Evolutionary conservation across 169 alveolate species (phyloP).

Genomic region (Plasmodium gonderi): DNA sequence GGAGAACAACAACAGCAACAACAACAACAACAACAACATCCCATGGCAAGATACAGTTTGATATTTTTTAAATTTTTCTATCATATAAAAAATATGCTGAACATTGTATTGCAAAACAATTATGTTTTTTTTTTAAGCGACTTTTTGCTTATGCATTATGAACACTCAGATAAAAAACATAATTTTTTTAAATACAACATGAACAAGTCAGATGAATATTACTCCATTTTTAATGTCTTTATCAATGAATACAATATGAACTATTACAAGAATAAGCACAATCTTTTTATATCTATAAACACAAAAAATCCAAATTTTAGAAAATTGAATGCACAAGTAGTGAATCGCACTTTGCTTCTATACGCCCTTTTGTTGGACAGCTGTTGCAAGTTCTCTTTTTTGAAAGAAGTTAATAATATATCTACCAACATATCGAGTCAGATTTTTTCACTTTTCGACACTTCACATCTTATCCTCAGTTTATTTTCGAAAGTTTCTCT

Average conservation of each 20-base stretch:
- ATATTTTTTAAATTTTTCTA: background rate
- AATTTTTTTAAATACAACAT: slow-evolving; percentile 10
- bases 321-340: slow-evolving; percentile 19
- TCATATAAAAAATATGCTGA: slow-evolving; percentile 20
- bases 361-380: slow-evolving; percentile 6
- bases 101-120: slow-evolving; percentile 41
- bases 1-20: background rate
- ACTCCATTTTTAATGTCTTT: slow-evolving; percentile 18
- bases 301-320: background rate
- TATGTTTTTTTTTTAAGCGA: slow-evolving; percentile 59
- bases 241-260: slow-evolving; percentile 12
- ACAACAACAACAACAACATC: background rate
- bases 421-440: slow-evolving; percentile 35
- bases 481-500: slow-evolving; percentile 27
- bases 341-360: slow-evolving; percentile 25
- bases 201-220: slow-evolving; percentile 38
- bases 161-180: slow-evolving; percentile 19
- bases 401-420: slow-evolving; percentile 4
- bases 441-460: slow-evolving; percentile 47
- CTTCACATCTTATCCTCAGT: slow-evolving; percentile 4
- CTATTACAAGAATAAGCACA: slow-evolving; percentile 4
- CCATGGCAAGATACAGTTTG: background rate
- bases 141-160: slow-evolving; percentile 51
- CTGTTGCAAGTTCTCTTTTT: background rate
- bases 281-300: background rate